Percentiles rank a stretch among this genome's conserved stretches.
phyloP scores from a whole-genome alignment of 2,329 filamentous ascomycete species.

The Trichoderma sp. region DNA sequence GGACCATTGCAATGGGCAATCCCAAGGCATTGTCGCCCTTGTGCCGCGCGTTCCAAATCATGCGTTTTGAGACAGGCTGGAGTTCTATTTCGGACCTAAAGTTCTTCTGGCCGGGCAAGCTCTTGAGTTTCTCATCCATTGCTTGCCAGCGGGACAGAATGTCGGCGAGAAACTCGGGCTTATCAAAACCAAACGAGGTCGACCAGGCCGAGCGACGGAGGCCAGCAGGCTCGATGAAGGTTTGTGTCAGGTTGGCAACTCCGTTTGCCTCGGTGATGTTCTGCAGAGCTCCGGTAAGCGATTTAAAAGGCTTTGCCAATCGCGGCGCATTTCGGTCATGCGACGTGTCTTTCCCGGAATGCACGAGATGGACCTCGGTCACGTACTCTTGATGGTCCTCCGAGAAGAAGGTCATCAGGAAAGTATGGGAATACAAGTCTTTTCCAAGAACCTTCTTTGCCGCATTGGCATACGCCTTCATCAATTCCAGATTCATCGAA shows the following conservation, averaged over 20 bases:
- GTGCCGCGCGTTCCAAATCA: conserved; percentile 36
- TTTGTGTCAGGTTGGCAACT: conserved; percentile 30
- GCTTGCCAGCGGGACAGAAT: conserved; percentile 33
- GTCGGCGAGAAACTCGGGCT: conserved; percentile 33
- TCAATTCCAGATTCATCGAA: conserved; percentile 18
- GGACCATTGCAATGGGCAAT: conserved; percentile 39
- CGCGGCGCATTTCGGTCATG: conserved; percentile 19
- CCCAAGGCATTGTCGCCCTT: conserved; percentile 47
- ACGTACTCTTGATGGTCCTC: conserved; percentile 19
- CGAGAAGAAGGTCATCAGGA: conserved; percentile 27
- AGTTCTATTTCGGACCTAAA: conserved; percentile 34
- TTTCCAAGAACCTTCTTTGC: conserved; percentile 26
- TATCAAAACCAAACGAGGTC: conserved; percentile 32
- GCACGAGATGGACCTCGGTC: conserved; percentile 27
- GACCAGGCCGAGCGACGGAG: conserved; percentile 37
- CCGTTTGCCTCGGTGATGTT: conserved; percentile 32
- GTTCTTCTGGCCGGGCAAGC: conserved; percentile 12
- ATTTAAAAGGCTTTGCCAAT: conserved; percentile 32
- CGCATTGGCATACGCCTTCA: conserved; percentile 26
- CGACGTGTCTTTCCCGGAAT: conserved; percentile 24
- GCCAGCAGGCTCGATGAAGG: conserved; percentile 33
- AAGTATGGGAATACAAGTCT: conserved; percentile 31
- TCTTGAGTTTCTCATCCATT: conserved; percentile 26
- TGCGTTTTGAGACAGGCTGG: conserved; percentile 44
- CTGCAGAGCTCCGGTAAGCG: conserved; percentile 28